Conservation (phyloP, 2,329 filamentous ascomycete species). For the Drechslera avenae region DNA sequence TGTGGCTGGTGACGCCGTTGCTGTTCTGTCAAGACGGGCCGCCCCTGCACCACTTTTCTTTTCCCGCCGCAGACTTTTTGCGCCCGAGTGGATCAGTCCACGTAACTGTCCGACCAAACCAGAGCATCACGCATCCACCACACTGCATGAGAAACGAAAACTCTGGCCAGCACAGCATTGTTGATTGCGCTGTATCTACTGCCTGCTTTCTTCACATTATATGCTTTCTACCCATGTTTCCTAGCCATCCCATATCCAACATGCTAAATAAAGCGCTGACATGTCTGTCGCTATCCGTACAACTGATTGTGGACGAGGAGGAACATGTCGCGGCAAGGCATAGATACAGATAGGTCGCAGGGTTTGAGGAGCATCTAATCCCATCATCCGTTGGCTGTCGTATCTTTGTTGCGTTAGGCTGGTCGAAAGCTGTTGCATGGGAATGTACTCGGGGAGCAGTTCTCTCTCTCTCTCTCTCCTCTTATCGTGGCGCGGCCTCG, state of each 20-base stretch:
- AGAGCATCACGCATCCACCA: conserved; percentile 5
- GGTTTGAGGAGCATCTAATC: background rate
- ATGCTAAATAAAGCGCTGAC: conserved; percentile 1
- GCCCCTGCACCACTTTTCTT: background rate
- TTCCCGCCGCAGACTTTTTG: background rate
- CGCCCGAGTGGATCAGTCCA: background rate
- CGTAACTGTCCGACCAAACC: background rate
- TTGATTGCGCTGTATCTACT: background rate
- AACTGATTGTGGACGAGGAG: background rate
- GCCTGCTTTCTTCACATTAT: background rate
- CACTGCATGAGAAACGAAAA: background rate
- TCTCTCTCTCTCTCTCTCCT: background rate
- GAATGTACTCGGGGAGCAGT: conserved; percentile 9
- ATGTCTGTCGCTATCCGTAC: conserved; percentile 1
- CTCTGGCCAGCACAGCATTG: background rate
- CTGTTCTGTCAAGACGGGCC: background rate
- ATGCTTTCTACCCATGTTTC: background rate
- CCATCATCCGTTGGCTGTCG: background rate
- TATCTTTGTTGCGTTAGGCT: conserved; percentile 25
- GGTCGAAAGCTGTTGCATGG: conserved; percentile 21
- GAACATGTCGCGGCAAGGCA: background rate
- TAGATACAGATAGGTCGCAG: background rate
- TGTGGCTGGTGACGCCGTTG: conserved; percentile 7
- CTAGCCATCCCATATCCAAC: conserved; percentile 9
- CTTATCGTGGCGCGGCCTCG: background rate